Evolutionary conservation across 1,139 yeast species (phyloP).

Genomic region (Geotrichum phurueaensis): DNA sequence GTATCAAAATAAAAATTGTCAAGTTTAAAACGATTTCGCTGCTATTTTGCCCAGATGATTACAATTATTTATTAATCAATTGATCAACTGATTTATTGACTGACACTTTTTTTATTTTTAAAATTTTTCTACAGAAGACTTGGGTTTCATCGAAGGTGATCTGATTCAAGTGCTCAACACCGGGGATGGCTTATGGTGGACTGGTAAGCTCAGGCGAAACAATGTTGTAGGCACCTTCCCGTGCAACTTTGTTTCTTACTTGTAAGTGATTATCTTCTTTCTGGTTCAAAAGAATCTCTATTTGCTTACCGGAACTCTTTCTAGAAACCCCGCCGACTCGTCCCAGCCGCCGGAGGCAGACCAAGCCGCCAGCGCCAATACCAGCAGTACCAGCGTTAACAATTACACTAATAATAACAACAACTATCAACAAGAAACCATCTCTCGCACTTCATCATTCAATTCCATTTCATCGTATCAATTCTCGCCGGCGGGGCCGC

Average conservation of each 20-base stretch:
- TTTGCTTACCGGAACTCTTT: not conserved
- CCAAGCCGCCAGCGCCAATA: not conserved
- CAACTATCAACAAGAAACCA: not conserved
- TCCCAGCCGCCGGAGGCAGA: not conserved
- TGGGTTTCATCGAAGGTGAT: conserved; percentile 92
- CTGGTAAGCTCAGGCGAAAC: conserved; percentile 73
- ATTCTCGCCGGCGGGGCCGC: not conserved
- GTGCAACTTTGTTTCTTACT: conserved; percentile 64
- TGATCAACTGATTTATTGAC: not conserved
- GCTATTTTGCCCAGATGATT: not conserved
- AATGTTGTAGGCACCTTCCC: conserved; percentile 84
- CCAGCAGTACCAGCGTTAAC: not conserved
- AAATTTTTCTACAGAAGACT: conserved; percentile 50
- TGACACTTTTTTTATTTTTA: not conserved
- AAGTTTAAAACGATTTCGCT: not conserved
- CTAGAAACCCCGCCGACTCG: not conserved
- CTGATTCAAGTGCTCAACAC: conserved; percentile 71
- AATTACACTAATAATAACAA: not conserved
- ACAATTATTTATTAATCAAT: not conserved
- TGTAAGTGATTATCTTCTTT: conserved; percentile 16
- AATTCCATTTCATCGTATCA: not conserved
- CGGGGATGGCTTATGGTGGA: conserved; percentile 92
- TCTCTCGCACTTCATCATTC: not conserved
- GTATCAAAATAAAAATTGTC: not conserved
- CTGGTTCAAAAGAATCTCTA: no score